Conservation (phyloP, 768 basidiomycete species). For the Russula compacta region DNA sequence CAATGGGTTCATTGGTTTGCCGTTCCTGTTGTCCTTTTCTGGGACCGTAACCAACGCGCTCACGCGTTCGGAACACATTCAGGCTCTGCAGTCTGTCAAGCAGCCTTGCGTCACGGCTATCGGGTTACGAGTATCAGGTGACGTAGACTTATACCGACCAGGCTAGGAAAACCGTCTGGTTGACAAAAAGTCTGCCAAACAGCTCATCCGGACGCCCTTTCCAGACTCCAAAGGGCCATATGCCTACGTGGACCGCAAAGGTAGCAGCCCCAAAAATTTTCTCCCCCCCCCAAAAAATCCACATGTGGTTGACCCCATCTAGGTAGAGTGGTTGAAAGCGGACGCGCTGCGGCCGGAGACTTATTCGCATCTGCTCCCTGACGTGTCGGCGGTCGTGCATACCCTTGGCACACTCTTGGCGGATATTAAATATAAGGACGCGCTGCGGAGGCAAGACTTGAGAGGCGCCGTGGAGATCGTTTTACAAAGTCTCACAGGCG, state of each 20-base stretch:
- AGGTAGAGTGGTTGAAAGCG: constrained; percentile 86
- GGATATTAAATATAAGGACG: constrained; percentile 68
- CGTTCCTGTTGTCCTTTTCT: background rate
- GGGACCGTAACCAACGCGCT: background rate
- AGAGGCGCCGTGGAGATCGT: constrained; percentile 42
- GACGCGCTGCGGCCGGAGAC: constrained; percentile 71
- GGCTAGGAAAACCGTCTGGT: background rate
- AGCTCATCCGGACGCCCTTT: constrained; percentile 87
- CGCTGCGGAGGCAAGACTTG: constrained; percentile 51
- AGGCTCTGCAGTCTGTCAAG: constrained; percentile 91
- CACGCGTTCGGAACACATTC: constrained; percentile 3
- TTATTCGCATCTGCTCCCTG: constrained; percentile 59
- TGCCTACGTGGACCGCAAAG: constrained; percentile 76
- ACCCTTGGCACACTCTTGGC: constrained; percentile 89
- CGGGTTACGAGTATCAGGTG: constrained; percentile 88
- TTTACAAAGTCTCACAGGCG: constrained; percentile 31
- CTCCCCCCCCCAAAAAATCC: background rate
- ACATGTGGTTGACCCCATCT: constrained; percentile 3
- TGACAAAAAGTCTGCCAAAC: background rate
- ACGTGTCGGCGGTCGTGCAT: constrained; percentile 76
- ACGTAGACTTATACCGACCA: background rate
- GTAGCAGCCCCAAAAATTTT: constrained; percentile 32
- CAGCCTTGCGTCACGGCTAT: constrained; percentile 77
- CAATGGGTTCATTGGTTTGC: constrained; percentile 87
- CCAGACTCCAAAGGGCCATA: constrained; percentile 80